These are phyloP conservation scores for Neurospora sublineolata DNA, from an alignment of 495 filamentous ascomycete species.

Conservation along the genomic window DNA sequence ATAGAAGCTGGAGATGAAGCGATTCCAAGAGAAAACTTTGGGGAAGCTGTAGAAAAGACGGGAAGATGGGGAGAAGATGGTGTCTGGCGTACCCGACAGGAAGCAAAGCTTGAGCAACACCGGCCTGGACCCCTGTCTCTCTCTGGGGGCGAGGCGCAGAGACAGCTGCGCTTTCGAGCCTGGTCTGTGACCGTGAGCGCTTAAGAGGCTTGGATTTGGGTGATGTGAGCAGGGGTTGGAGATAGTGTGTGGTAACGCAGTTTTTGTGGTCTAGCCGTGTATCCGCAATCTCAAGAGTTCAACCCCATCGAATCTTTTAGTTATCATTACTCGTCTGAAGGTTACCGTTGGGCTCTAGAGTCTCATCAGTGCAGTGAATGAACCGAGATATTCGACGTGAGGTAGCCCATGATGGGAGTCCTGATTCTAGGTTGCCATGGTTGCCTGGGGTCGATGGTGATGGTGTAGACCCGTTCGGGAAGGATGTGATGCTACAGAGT, in stretches of 20 bases:
- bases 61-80: neutral
- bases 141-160: conserved; percentile 1
- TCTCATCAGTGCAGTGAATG: neutral
- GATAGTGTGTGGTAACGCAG: neutral
- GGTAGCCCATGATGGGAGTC: neutral
- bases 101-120: neutral
- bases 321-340: neutral
- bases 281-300: neutral
- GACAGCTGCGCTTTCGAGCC: conserved; percentile 1
- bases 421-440: neutral
- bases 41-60: neutral
- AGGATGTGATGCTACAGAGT: neutral
- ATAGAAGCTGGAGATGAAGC: neutral
- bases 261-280: neutral
- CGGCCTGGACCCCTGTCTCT: neutral
- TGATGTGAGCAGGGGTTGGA: neutral
- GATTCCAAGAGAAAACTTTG: neutral
- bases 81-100: neutral
- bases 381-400: neutral
- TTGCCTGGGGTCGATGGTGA: neutral
- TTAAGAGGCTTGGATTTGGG: neutral
- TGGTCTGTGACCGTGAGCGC: conserved; percentile 2
- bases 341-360: neutral
- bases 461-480: neutral
- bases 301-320: neutral